These are phyloP conservation scores for Ogataea thermomethanolica DNA, from an alignment of 805 yeast species.

Conservation along the genomic window DNA sequence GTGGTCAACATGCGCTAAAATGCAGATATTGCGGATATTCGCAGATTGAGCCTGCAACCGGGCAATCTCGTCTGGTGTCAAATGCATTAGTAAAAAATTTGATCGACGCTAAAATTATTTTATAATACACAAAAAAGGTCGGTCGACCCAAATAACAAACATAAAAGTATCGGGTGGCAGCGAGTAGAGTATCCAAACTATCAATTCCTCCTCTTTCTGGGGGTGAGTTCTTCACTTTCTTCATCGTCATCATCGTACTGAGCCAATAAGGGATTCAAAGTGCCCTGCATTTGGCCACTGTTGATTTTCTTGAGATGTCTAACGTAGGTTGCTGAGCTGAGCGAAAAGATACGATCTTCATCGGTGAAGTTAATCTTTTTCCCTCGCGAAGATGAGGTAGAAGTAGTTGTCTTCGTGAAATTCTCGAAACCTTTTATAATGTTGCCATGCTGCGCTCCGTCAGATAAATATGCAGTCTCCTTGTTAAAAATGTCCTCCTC, in stretches of 20 bases:
- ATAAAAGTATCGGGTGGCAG: neutral
- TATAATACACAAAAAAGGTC: constrained; percentile 5
- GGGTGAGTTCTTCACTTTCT: constrained; percentile 21
- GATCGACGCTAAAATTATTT: constrained; percentile 3
- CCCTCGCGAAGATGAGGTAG: constrained; percentile 35
- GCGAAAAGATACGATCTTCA: constrained; percentile 76
- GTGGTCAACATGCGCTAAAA: constrained; percentile 97
- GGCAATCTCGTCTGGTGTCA: constrained; percentile 61
- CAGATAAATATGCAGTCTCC: constrained; percentile 75
- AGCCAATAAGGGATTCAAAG: constrained; percentile 12
- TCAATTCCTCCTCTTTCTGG: constrained; percentile 16
- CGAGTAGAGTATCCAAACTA: neutral
- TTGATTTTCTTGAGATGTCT: constrained; percentile 54
- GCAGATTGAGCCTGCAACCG: constrained; percentile 66
- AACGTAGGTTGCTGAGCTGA: constrained; percentile 68
- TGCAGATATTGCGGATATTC: constrained; percentile 83
- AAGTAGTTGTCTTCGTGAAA: constrained; percentile 46
- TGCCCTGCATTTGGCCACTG: constrained; percentile 24
- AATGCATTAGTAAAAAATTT: constrained; percentile 37
- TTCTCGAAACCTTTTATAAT: constrained; percentile 90
- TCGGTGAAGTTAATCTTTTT: constrained; percentile 56
- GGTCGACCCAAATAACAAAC: constrained; percentile 3
- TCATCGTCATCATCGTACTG: constrained; percentile 21
- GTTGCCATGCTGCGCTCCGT: constrained; percentile 65
- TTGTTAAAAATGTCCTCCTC: constrained; percentile 78